Conservation (phyloP, 768 basidiomycete genomes). For the Roridomyces roridus region DNA sequence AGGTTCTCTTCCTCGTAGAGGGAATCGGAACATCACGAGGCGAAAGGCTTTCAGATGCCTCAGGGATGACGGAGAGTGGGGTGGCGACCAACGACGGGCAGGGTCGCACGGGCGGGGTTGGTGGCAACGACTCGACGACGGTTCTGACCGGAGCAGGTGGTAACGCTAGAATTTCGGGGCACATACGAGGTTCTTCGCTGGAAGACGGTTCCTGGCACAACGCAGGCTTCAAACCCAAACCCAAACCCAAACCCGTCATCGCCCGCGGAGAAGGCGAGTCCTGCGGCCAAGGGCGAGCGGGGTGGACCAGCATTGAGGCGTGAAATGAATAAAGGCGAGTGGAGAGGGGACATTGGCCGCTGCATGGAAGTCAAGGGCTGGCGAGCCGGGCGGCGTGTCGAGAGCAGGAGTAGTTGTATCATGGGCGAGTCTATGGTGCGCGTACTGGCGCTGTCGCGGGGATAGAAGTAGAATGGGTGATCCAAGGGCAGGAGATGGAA, state of each 20-base stretch:
- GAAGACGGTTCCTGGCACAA: neutral
- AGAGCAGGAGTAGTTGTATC: slow-evolving; percentile 1
- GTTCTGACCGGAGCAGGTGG: neutral
- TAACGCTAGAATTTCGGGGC: neutral
- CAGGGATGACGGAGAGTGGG: neutral
- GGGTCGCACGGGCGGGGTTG: neutral
- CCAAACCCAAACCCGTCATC: neutral
- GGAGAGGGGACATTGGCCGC: neutral
- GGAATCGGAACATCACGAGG: neutral
- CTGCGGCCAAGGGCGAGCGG: neutral
- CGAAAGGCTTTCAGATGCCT: neutral
- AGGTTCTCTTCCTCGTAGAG: slow-evolving; percentile 10
- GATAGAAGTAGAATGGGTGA: slow-evolving; percentile 17
- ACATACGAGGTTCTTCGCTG: neutral
- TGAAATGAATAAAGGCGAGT: neutral
- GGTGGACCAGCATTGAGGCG: slow-evolving; percentile 5
- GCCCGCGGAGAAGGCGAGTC: neutral
- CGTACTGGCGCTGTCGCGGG: slow-evolving; percentile 12
- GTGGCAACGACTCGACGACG: neutral
- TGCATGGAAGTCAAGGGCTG: neutral
- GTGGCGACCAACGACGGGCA: neutral
- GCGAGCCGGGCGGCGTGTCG: slow-evolving; percentile 1
- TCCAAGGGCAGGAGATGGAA: neutral
- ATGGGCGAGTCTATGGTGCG: slow-evolving; percentile 7
- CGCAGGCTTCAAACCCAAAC: too few species aligned